Conservation (phyloP, 2,329 filamentous ascomycete species). For the Davidsoniella eucalypti region DNA sequence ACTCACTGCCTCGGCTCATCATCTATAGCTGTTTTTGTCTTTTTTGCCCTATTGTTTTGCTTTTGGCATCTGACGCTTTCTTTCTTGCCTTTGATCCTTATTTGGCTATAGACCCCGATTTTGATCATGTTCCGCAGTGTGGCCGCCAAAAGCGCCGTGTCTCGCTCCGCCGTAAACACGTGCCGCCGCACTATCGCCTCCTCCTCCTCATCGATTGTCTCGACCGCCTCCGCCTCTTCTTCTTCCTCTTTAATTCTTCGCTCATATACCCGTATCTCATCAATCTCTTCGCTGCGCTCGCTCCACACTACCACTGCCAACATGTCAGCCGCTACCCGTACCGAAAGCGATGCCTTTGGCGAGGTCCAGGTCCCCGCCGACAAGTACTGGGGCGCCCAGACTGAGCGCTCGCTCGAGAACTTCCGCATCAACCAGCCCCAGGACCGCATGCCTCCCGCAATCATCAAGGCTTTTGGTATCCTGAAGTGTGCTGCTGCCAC, state of each 20-base stretch:
- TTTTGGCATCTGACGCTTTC: constrained; percentile 8
- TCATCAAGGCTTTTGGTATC: constrained; percentile 88
- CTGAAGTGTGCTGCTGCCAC: constrained; percentile 91
- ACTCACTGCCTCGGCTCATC: constrained; percentile 3
- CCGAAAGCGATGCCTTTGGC: constrained; percentile 94
- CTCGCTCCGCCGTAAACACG: not conserved
- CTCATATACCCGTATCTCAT: constrained; percentile 1
- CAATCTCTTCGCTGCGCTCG: constrained; percentile 10
- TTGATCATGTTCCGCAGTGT: constrained; percentile 13
- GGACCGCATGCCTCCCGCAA: constrained; percentile 90
- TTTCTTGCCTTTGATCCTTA: constrained; percentile 1
- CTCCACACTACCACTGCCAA: constrained; percentile 30
- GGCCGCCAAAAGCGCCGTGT: constrained; percentile 7
- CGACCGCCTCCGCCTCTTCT: not conserved
- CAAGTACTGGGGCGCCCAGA: constrained; percentile 98
- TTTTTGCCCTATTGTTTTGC: not conserved
- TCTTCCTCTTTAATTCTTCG: constrained; percentile 2
- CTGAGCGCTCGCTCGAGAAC: constrained; percentile 88
- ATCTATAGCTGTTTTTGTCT: not conserved
- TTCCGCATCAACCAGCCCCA: constrained; percentile 99
- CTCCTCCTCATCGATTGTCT: not conserved
- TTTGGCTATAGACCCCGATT: constrained; percentile 10
- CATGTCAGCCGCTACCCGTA: constrained; percentile 41
- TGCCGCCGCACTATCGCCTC: not conserved
- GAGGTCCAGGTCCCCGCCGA: constrained; percentile 81